These are phyloP conservation scores for Biscogniauxia sp. DNA, from an alignment of 2,329 filamentous ascomycete species.

Conservation along the genomic window DNA sequence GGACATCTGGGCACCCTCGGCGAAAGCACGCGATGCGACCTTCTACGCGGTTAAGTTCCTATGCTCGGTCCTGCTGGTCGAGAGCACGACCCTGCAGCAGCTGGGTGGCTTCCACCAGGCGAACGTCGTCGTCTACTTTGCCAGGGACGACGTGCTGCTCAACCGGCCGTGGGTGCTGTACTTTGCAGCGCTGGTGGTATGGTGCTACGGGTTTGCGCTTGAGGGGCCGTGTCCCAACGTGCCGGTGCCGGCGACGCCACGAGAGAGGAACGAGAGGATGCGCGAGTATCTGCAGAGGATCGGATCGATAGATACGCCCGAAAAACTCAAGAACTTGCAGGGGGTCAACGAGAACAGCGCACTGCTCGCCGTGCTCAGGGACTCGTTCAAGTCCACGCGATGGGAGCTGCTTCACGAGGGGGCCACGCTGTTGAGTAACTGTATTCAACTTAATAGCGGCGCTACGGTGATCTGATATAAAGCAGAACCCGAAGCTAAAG, in stretches of 20 bases:
- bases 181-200: conserved; percentile 87
- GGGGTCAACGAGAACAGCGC: conserved; percentile 83
- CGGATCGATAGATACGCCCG: conserved; percentile 69
- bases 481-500: not conserved
- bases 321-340: conserved; percentile 69
- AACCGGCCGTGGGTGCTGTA: conserved; percentile 96
- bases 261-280: conserved; percentile 76
- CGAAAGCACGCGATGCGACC: conserved; percentile 83
- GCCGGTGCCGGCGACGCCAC: conserved; percentile 53
- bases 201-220: conserved; percentile 89
- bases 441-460: conserved; percentile 58
- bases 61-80: conserved; percentile 73
- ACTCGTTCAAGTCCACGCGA: conserved; percentile 76
- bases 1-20: conserved; percentile 83
- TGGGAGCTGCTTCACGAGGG: conserved; percentile 94
- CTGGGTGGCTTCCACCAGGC: conserved; percentile 37
- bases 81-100: conserved; percentile 41
- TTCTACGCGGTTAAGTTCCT: conserved; percentile 92
- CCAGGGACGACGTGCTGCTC: conserved; percentile 82
- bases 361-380: conserved; percentile 75
- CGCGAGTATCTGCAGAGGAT: conserved; percentile 71
- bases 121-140: conserved; percentile 63
- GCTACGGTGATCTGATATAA: conserved; percentile 12
- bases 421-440: conserved; percentile 74
- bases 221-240: conserved; percentile 69